These are phyloP conservation scores for Ganoderma lucidum DNA, from an alignment of 1,284 basidiomycete species.

Conservation along the genomic window DNA sequence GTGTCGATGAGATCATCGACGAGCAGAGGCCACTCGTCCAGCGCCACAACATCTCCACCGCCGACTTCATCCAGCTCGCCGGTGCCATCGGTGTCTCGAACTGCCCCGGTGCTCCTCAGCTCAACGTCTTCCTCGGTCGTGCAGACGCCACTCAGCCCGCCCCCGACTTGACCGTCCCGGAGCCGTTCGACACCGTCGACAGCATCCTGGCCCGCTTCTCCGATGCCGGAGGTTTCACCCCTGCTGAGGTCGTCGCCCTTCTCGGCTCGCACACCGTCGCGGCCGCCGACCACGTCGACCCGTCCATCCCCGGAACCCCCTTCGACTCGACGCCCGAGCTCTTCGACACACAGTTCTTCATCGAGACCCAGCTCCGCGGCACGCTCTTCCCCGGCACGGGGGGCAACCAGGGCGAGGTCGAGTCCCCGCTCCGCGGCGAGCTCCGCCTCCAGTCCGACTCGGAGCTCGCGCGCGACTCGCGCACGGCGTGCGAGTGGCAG, in stretches of 20 bases:
- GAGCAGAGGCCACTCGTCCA: conserved; percentile 37
- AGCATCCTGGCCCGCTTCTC: conserved; percentile 34
- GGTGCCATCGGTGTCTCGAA: conserved; percentile 41
- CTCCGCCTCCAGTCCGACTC: conserved; percentile 43
- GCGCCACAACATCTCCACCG: conserved; percentile 36
- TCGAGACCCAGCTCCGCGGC: conserved; percentile 37
- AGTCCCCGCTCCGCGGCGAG: conserved; percentile 36
- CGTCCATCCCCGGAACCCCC: conserved; percentile 30
- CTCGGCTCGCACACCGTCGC: conserved; percentile 32
- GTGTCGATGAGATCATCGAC: conserved; percentile 40
- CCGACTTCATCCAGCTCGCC: conserved; percentile 43
- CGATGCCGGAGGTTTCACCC: conserved; percentile 31
- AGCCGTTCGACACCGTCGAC: conserved; percentile 38
- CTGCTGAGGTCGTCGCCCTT: conserved; percentile 34
- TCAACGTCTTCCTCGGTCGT: conserved; percentile 38
- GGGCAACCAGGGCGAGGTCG: conserved; percentile 34
- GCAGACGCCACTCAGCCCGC: conserved; percentile 37
- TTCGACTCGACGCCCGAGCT: conserved; percentile 32
- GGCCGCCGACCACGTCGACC: conserved; percentile 33
- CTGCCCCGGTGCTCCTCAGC: conserved; percentile 41
- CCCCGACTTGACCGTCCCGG: conserved; percentile 38
- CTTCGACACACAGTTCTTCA: conserved; percentile 34
- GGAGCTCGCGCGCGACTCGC: conserved; percentile 35
- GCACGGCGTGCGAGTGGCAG: conserved; percentile 44
- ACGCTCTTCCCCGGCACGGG: conserved; percentile 38